Evolutionary conservation across 164 flowering plant genomes (phyloP).

Genomic region (Protea cynaroides): DNA sequence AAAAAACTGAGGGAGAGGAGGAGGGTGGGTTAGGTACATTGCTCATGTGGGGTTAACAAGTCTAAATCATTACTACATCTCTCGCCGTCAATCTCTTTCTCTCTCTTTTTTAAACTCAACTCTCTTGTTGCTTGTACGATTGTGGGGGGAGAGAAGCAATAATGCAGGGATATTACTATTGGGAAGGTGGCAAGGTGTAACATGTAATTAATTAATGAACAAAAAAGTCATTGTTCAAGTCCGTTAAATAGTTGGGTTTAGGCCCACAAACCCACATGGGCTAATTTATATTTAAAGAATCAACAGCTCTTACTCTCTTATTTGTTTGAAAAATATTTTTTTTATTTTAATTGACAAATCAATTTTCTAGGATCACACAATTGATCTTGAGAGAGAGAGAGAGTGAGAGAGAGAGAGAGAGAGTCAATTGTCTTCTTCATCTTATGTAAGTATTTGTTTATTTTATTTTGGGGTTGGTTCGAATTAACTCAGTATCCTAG

Average conservation of each 20-base stretch:
- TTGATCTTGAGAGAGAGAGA: too few species aligned
- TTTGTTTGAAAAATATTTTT: neutral
- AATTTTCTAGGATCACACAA: neutral
- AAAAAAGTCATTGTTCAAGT: slow-evolving; percentile 12
- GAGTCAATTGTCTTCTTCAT: too few species aligned
- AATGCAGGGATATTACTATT: slow-evolving; percentile 21
- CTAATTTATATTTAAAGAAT: slow-evolving; percentile 7
- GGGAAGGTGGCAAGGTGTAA: slow-evolving; percentile 25
- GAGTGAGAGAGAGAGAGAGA: too few species aligned
- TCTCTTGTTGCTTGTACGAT: too few species aligned
- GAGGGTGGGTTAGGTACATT: too few species aligned
- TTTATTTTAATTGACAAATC: slow-evolving; percentile 3
- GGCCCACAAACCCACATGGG: slow-evolving; percentile 20
- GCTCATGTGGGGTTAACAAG: neutral
- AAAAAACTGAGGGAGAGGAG: too few species aligned
- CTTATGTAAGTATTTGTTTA: too few species aligned
- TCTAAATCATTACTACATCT: neutral
- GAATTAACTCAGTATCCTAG: too few species aligned
- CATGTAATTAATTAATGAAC: slow-evolving; percentile 22
- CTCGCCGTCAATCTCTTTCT: neutral
- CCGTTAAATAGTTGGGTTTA: slow-evolving; percentile 6
- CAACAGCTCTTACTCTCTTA: slow-evolving; percentile 1
- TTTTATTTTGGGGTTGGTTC: too few species aligned
- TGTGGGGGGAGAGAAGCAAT: slow-evolving; percentile 8
- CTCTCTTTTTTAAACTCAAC: neutral